Evolutionary conservation across 208 protist genomes (phyloP).

Genomic region (Trypanosoma platydactyli): DNA sequence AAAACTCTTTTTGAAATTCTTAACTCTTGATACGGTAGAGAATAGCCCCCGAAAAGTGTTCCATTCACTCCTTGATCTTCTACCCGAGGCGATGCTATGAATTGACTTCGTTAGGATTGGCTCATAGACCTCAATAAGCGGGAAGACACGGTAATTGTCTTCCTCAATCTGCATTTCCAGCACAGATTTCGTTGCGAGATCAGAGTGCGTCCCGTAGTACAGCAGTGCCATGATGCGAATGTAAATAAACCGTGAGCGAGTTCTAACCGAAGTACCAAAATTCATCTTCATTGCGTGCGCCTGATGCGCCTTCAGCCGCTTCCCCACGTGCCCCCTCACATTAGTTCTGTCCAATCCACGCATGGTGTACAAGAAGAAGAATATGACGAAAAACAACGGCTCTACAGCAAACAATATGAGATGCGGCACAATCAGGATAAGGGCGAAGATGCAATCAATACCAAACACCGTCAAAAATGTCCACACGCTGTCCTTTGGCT

Average conservation of each 20-base stretch:
- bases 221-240: conserved; percentile 51
- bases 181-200: conserved; percentile 43
- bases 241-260: conserved; percentile 62
- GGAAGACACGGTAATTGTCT: conserved; percentile 77
- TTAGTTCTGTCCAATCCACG: conserved; percentile 28
- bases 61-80: not conserved
- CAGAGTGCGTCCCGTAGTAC: conserved; percentile 59
- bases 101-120: conserved; percentile 8
- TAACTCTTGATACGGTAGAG: too few relatives aligned
- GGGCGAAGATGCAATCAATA: conserved; percentile 43
- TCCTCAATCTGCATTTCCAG: conserved; percentile 58
- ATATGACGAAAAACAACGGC: conserved; percentile 62
- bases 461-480: conserved; percentile 62
- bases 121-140: conserved; percentile 36
- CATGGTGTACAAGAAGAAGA: conserved; percentile 55
- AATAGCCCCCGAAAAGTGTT: too few relatives aligned
- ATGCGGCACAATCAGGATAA: conserved; percentile 60
- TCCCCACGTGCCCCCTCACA: conserved; percentile 52
- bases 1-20: too few relatives aligned
- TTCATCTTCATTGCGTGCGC: conserved; percentile 35
- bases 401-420: conserved; percentile 58
- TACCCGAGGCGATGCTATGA: not conserved
- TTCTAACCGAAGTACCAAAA: conserved; percentile 42
- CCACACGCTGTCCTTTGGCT: conserved; percentile 59
- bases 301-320: conserved; percentile 59